phyloP scores from a whole-genome alignment of 2,329 filamentous ascomycete species.

The Fusarium sp. region DNA sequence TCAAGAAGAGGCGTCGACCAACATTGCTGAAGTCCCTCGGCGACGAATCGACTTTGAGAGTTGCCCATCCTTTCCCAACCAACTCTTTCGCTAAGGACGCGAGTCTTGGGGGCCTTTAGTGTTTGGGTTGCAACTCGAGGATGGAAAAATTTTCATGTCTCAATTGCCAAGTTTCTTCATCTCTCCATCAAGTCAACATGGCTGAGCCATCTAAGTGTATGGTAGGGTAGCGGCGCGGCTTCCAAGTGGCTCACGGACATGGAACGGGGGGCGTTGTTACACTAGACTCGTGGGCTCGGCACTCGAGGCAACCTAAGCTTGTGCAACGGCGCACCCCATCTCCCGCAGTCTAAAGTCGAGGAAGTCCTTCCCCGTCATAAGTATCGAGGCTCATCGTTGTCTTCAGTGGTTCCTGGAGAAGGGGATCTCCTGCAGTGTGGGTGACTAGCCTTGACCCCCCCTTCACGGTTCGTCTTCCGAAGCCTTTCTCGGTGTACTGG shows the following conservation, averaged over 20 bases:
- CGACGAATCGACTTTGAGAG: slow-evolving; percentile 3
- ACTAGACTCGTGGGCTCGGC: slow-evolving; percentile 32
- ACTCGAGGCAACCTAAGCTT: slow-evolving; percentile 6
- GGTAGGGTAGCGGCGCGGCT: slow-evolving; percentile 14
- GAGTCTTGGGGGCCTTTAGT: slow-evolving; percentile 19
- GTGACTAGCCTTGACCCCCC: slow-evolving; percentile 16
- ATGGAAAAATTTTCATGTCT: slow-evolving; percentile 7
- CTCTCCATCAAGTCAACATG: not conserved
- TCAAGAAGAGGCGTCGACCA: slow-evolving; percentile 17
- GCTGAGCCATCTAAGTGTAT: not conserved
- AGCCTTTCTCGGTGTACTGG: not conserved
- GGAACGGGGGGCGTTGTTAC: slow-evolving; percentile 13
- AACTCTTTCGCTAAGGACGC: slow-evolving; percentile 16
- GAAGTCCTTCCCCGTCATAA: slow-evolving; percentile 27
- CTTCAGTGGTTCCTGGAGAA: slow-evolving; percentile 13
- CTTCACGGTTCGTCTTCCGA: slow-evolving; percentile 29
- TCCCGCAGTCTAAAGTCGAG: slow-evolving; percentile 25
- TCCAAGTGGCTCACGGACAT: slow-evolving; percentile 23
- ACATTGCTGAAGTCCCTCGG: slow-evolving; percentile 17
- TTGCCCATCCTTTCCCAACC: not conserved
- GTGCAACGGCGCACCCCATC: slow-evolving; percentile 20
- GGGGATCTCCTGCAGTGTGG: slow-evolving; percentile 21
- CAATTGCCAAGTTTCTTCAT: not conserved
- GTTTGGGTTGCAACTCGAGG: not conserved
- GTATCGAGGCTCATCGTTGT: slow-evolving; percentile 12